Conservation (phyloP, 768 basidiomycete genomes). For the Xerocomellus amylosporus region DNA sequence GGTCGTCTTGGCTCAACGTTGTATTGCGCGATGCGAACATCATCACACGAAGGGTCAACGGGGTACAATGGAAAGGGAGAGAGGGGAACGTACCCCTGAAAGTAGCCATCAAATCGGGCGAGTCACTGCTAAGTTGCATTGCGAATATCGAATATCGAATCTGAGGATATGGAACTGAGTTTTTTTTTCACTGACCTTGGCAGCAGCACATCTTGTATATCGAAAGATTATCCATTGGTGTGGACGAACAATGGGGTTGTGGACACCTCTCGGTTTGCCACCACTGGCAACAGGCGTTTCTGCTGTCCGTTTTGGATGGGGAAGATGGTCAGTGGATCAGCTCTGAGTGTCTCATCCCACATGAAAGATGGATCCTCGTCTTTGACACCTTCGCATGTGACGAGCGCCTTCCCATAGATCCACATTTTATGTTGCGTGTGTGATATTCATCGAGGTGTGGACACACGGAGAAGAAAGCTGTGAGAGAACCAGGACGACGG, state of each 20-base stretch:
- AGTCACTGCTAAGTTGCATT: not conserved
- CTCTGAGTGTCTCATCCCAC: no score
- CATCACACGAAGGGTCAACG: no score
- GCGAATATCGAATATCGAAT: not conserved
- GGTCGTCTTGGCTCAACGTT: no score
- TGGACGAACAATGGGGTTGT: constrained; percentile 1
- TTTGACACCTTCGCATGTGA: not conserved
- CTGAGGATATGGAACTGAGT: no score
- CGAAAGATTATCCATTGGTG: not conserved
- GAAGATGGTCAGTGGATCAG: no score
- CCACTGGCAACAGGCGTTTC: not conserved
- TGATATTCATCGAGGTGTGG: not conserved
- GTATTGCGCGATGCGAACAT: no score
- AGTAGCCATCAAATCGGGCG: not conserved
- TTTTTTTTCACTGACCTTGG: no score
- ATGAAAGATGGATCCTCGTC: not conserved
- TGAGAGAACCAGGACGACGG: no score
- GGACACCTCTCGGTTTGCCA: not conserved
- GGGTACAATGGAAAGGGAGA: no score
- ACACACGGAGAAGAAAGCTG: no score
- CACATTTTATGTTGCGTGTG: not conserved
- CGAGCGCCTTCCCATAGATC: not conserved
- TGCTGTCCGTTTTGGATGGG: not conserved
- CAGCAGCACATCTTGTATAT: no score
- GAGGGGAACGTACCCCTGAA: not conserved